phyloP scores from a whole-genome alignment of 345 rosid species.

The Leavenworthia alabamica region DNA sequence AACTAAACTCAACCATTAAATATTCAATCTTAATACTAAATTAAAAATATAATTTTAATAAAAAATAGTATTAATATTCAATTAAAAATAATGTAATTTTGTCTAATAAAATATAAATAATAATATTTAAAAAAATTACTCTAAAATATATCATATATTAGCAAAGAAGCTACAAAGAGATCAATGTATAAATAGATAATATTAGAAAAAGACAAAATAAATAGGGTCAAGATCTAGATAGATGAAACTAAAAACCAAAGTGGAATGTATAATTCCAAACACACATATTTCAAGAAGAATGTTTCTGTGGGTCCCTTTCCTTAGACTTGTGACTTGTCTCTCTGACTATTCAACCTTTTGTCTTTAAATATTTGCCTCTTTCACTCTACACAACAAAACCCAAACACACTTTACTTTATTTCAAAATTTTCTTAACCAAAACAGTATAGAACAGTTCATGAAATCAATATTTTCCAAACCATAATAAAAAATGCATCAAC shows the following conservation, averaged over 20 bases:
- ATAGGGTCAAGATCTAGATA: constrained; percentile 27
- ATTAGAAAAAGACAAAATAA: background rate
- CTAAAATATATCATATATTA: too few relatives aligned
- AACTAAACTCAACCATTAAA: too few relatives aligned
- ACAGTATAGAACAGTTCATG: background rate
- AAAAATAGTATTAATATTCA: too few relatives aligned
- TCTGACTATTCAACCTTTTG: background rate
- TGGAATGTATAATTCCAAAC: constrained; percentile 30
- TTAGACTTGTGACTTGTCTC: constrained; percentile 18
- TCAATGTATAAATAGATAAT: background rate
- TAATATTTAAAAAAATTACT: too few relatives aligned
- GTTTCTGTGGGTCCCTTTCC: constrained; percentile 14
- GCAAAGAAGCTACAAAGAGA: too few relatives aligned
- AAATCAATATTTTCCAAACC: constrained; percentile 12
- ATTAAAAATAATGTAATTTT: too few relatives aligned
- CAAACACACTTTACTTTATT: background rate
- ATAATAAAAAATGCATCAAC: background rate
- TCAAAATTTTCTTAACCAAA: constrained; percentile 5
- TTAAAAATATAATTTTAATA: too few relatives aligned
- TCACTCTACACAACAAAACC: background rate
- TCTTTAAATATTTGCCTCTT: background rate
- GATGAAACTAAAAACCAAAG: constrained; percentile 29
- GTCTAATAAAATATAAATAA: too few relatives aligned
- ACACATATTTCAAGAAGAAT: constrained; percentile 36
- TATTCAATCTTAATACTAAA: too few relatives aligned